Base-by-base conservation (phyloP, 192 early-diverging fungal genomes). In the Chytriomyces sp. region DNA sequence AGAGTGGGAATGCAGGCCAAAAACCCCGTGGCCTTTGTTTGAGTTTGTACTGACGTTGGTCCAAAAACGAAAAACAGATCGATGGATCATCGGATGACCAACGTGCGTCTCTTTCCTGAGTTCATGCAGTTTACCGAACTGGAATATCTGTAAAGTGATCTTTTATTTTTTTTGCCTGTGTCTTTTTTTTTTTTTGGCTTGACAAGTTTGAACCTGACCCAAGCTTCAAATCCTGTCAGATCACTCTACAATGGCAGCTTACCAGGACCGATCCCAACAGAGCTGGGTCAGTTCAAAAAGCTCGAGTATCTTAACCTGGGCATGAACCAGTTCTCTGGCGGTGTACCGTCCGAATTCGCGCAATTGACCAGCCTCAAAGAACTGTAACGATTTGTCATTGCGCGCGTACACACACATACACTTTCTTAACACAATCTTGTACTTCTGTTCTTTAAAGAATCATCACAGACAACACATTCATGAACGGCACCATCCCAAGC, bases 301-400 rank as follows among this genome's bases (percentile, higher is more conserved):
- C 62, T 64, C n/a, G n/a, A 16, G 10, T 26, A 64, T 26, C 26
- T 64, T 1, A 26, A 64, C 62, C 26, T 64, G n/a, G 62, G n/a
- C 9, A 23, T 16, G 18, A 64, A 64, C 62, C 16, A 64, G 26
- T 26, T 64, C 26, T 11, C 9, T 1, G 62, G 62, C 1, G 10
- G n/a, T 26, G 26, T 64, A 10, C 62, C 62, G 10, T 26, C 62
- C 62, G n/a, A 64, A 64, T 64, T 64, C 18, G 62, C 18, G 9
- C 16, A 64, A 13, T 5, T 64, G n/a, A 26, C 62, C 62, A 26
- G 1, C 62, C 26, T 64, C 9, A 26, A 35, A 35, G 28, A 35
- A 35, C 28, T 35, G 28, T 35, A 35, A 35, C 2, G 28, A 35
- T 35, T 35, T 35, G 28, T 35, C 28, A 35, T 35, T 35, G 28